Conservation (phyloP, 106 monocot species). For the Dendrobium officinale region DNA sequence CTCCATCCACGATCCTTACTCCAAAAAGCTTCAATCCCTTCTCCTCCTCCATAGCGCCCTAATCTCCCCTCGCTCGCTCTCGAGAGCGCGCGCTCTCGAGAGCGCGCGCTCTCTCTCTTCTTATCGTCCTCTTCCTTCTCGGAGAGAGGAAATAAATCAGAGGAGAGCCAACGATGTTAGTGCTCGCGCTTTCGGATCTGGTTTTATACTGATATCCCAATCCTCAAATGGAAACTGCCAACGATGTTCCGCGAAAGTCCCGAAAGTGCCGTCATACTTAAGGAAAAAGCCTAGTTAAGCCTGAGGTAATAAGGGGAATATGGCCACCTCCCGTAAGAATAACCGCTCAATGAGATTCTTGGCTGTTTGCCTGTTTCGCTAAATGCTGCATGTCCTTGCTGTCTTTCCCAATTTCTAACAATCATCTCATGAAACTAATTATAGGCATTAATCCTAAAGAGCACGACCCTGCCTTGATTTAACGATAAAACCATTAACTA, state of each 20-base stretch:
- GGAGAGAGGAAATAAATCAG: neutral
- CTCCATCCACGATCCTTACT: slow-evolving; percentile 8
- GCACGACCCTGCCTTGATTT: no score
- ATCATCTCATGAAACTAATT: no score
- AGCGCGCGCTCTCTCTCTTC: neutral
- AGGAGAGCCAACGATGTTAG: slow-evolving; percentile 2
- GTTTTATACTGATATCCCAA: slow-evolving; percentile 1
- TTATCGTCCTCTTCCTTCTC: neutral
- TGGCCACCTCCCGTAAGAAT: neutral
- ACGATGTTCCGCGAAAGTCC: neutral
- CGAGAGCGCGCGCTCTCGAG: neutral
- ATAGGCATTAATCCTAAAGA: no score
- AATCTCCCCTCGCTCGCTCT: neutral
- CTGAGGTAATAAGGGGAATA: neutral
- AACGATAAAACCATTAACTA: no score
- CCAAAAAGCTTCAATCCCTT: slow-evolving; percentile 22
- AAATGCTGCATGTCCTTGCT: no score
- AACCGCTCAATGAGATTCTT: neutral
- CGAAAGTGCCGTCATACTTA: neutral
- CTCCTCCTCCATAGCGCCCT: neutral
- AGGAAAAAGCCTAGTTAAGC: neutral
- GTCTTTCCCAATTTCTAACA: no score
- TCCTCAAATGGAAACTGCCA: neutral
- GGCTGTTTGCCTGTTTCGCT: no score
- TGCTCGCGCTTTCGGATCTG: slow-evolving; percentile 6